Evolutionary conservation across 1,284 basidiomycete genomes (phyloP).

Genomic region (Ceraceosorus guamensis): DNA sequence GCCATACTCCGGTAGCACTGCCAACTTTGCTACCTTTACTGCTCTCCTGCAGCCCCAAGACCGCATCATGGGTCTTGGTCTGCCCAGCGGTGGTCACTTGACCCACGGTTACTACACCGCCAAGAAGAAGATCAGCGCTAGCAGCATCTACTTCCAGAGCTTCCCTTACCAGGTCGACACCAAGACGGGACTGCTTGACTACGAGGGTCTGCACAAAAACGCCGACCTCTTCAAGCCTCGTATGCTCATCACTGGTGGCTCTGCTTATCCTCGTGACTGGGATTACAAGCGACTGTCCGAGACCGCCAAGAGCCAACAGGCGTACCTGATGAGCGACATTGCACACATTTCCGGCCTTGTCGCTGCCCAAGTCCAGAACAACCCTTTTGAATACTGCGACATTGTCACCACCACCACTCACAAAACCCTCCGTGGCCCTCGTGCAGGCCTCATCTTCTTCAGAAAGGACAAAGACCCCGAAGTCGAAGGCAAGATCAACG

Average conservation of each 20-base stretch:
- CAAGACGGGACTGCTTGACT: constrained; percentile 80
- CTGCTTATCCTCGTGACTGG: constrained; percentile 98
- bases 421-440: constrained; percentile 97
- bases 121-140: constrained; percentile 99
- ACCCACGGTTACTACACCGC: constrained; percentile 98
- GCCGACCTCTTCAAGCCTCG: constrained; percentile 95
- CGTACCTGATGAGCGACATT: constrained; percentile 73
- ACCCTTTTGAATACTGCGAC: constrained; percentile 94
- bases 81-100: constrained; percentile 96
- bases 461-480: constrained; percentile 80
- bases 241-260: constrained; percentile 94
- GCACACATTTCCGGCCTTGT: constrained; percentile 95
- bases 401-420: constrained; percentile 63
- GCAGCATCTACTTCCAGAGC: constrained; percentile 99
- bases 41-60: constrained; percentile 96
- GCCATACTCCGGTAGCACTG: constrained; percentile 84
- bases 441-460: constrained; percentile 98
- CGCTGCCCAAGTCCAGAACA: constrained; percentile 83
- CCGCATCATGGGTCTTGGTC: constrained; percentile 96
- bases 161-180: constrained; percentile 77
- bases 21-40: constrained; percentile 94
- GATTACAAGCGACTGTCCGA: constrained; percentile 62
- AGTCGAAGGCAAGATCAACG: constrained; percentile 91
- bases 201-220: constrained; percentile 71
- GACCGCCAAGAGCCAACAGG: constrained; percentile 78